phyloP scores from a whole-genome alignment of 1,284 basidiomycete genomes.

The Boletellus dicymbophilus region DNA sequence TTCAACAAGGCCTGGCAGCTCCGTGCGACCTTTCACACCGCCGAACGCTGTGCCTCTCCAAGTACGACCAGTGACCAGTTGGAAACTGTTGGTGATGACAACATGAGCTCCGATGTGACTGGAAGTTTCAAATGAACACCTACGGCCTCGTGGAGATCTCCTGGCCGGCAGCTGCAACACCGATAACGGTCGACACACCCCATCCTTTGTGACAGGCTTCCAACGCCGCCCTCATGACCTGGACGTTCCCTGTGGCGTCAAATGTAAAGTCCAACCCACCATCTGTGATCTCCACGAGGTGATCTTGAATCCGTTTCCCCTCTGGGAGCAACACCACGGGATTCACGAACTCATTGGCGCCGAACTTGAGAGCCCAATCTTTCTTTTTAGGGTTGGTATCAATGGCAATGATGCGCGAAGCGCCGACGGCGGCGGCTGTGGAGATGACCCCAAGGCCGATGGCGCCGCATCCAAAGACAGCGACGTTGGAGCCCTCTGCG shows the following conservation, averaged over 20 bases:
- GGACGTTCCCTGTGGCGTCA: conserved; percentile 93
- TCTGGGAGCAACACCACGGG: conserved; percentile 74
- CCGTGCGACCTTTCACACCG: conserved; percentile 96
- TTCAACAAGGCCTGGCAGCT: conserved; percentile 88
- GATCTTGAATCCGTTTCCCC: conserved; percentile 84
- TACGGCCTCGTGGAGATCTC: conserved; percentile 96
- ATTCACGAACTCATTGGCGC: conserved; percentile 97
- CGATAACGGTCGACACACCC: conserved; percentile 96
- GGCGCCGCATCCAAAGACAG: conserved; percentile 95
- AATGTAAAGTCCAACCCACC: conserved; percentile 98
- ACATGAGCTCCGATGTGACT: conserved; percentile 8
- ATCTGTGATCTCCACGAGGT: conserved; percentile 92
- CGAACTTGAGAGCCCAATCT: conserved; percentile 91
- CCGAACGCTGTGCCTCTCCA: conserved; percentile 98
- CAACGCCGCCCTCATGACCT: conserved; percentile 95
- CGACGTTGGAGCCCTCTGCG: conserved; percentile 82
- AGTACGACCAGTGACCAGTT: conserved; percentile 85
- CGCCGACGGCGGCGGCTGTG: conserved; percentile 79
- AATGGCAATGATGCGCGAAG: conserved; percentile 89
- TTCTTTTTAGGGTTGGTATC: conserved; percentile 90
- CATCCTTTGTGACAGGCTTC: conserved; percentile 99
- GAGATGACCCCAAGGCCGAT: conserved; percentile 94
- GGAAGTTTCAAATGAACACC: conserved; percentile 36
- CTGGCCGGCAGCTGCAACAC: conserved; percentile 94
- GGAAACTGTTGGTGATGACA: conserved; percentile 77